Base-by-base conservation (phyloP, 768 basidiomycete species). In the Xerocomus brunneocitrinus region DNA sequence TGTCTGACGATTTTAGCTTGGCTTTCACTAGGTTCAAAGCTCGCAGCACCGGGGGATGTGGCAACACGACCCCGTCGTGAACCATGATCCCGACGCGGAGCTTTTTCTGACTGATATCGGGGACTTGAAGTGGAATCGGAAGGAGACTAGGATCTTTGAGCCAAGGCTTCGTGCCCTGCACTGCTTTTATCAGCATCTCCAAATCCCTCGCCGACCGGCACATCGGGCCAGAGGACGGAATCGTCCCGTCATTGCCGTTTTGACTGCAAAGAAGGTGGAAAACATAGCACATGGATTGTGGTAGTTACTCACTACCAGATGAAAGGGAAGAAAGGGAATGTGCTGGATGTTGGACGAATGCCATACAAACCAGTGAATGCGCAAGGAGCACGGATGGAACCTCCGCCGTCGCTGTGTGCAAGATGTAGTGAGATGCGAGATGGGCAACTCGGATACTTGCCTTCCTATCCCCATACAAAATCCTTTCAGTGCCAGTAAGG, bases 401-500 rank as follows among this genome's bases (percentile, higher is more conserved):
- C 68, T 27, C 76, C 76, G n/a, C 24, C 50, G 46, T 69, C 68
- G 24, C 62, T 67, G 32, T 44, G 34, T 34, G 27, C 30, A n/a
- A 36, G 19, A 31, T 62, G 38, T 53, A 36, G 16, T 0, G 8
- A 12, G 52, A 27, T 27, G 5, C 3, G 28, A 40, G 42, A 39
- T 28, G 6, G 44, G 4, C 1, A 34, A 25, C 61, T 51, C 66
- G 65, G 4, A 0, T 28, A 58, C 64, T 57, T 36, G 44, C 67
- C 73, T 74, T 28, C 78, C 76, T 25, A 79, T 63, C 7, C 79
- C 76, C 28, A 80, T 55, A 28, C 74, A 73, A 22, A 72, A 70
- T 31, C 79, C 79, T 34, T 72, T 72, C 49, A 80, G 55, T 4
- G 77, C 77, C 2, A 81, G 49, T 1, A 81, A 58, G 0, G 80